These are phyloP conservation scores for Cyberlindnera bimundalis DNA, from an alignment of 805 yeast species.

Conservation along the genomic window DNA sequence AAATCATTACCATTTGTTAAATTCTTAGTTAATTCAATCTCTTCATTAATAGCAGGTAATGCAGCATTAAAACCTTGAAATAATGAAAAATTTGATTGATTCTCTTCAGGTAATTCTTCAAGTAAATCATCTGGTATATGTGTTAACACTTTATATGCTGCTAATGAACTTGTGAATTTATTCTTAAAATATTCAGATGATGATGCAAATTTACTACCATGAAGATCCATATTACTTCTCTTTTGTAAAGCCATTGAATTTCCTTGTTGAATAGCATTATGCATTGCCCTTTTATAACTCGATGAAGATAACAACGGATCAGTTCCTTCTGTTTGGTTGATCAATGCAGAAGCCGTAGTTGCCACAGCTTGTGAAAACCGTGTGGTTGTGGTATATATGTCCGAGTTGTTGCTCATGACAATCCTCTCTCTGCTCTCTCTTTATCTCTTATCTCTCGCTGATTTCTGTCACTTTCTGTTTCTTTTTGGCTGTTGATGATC, in stretches of 20 bases:
- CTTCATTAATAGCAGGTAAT: slow-evolving; percentile 47
- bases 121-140: slow-evolving; percentile 62
- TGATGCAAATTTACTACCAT: slow-evolving; percentile 27
- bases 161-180: slow-evolving; percentile 33
- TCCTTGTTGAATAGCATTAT: slow-evolving; percentile 37
- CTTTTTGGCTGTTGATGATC: no score
- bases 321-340: slow-evolving; percentile 25
- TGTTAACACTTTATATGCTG: slow-evolving; percentile 46
- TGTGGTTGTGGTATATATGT: slow-evolving; percentile 31
- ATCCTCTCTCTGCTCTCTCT: no score
- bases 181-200: slow-evolving; percentile 39
- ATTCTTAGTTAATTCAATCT: slow-evolving; percentile 30
- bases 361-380: slow-evolving; percentile 47
- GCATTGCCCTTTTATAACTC: slow-evolving; percentile 44
- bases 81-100: slow-evolving; percentile 44
- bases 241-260: slow-evolving; percentile 31
- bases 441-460: no score
- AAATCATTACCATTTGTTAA: slow-evolving; percentile 22
- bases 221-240: slow-evolving; percentile 29
- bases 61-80: slow-evolving; percentile 70
- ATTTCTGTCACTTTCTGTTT: no score
- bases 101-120: slow-evolving; percentile 44
- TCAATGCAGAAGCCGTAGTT: slow-evolving; percentile 53
- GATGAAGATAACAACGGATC: slow-evolving; percentile 37
- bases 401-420: slow-evolving; percentile 15